A percentile compares a stretch with the other conserved stretches of the same genome.
phyloP scores from a whole-genome alignment of 345 rosid species.

The Rhodamnia argentea region DNA sequence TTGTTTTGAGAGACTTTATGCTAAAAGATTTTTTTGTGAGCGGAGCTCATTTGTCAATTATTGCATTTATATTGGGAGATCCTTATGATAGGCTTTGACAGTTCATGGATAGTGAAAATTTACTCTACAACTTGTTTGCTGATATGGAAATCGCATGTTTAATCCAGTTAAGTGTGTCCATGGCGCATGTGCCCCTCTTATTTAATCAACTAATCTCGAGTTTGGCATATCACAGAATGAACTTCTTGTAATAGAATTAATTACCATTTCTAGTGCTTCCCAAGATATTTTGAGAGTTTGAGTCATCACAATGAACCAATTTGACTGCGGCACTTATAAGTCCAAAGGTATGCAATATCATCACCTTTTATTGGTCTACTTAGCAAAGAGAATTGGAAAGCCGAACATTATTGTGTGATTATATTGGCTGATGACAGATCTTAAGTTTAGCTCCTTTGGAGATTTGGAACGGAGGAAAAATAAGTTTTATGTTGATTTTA shows the following conservation, averaged over 20 bases:
- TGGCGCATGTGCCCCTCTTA: not conserved
- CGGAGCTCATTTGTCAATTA: not conserved
- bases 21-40: not conserved
- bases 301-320: not conserved
- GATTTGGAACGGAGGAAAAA: not conserved
- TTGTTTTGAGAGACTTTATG: not conserved
- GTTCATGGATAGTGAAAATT: not conserved
- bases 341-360: not conserved
- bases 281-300: not conserved
- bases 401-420: not conserved
- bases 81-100: not conserved
- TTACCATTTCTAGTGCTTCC: not conserved
- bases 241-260: not conserved
- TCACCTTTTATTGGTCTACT: not conserved
- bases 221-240: not conserved
- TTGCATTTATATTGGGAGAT: not conserved
- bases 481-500: not conserved
- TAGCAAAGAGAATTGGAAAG: not conserved
- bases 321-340: not conserved
- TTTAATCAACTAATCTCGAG: not conserved
- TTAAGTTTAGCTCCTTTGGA: not conserved
- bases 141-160: not conserved
- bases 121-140: not conserved
- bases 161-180: not conserved
- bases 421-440: not conserved